phyloP scores from a whole-genome alignment of 2,329 filamentous ascomycete species.

The Epichloe amarillans region DNA sequence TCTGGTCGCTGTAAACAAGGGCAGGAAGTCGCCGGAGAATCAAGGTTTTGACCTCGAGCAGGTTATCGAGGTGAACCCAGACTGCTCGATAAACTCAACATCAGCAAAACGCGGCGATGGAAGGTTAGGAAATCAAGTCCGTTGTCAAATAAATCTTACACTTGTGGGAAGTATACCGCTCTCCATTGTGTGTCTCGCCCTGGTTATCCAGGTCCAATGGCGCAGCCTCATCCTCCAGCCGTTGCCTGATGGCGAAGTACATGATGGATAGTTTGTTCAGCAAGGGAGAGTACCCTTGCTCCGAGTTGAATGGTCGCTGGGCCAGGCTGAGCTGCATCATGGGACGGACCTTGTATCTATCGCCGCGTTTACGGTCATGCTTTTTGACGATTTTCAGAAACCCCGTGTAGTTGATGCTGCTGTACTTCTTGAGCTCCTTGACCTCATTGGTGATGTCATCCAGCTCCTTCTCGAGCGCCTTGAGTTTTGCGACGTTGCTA shows the following conservation, averaged over 20 bases:
- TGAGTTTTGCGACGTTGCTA: slow-evolving; percentile 40
- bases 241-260: slow-evolving; percentile 87
- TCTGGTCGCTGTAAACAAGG: slow-evolving; percentile 82
- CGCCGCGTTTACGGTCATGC: slow-evolving; percentile 85
- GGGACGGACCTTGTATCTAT: slow-evolving; percentile 75
- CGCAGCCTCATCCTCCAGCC: slow-evolving; percentile 47
- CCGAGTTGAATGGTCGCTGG: slow-evolving; percentile 87
- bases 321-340: slow-evolving; percentile 82
- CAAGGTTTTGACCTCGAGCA: slow-evolving; percentile 92
- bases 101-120: slow-evolving; percentile 16
- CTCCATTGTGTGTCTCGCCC: slow-evolving; percentile 47
- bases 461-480: slow-evolving; percentile 64
- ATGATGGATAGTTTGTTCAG: slow-evolving; percentile 85
- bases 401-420: slow-evolving; percentile 91
- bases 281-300: slow-evolving; percentile 79
- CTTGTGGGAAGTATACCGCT: slow-evolving; percentile 75
- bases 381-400: slow-evolving; percentile 99
- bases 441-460: slow-evolving; percentile 82
- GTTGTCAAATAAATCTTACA: slow-evolving; percentile 36
- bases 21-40: slow-evolving; percentile 84
- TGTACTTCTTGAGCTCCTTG: slow-evolving; percentile 88
- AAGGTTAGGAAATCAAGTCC: no score
- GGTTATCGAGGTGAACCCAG: slow-evolving; percentile 92
- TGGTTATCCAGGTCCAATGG: slow-evolving; percentile 35
- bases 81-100: slow-evolving; percentile 31